Conservation (phyloP, 2,329 filamentous ascomycete genomes). For the Arthroderma sp. region DNA sequence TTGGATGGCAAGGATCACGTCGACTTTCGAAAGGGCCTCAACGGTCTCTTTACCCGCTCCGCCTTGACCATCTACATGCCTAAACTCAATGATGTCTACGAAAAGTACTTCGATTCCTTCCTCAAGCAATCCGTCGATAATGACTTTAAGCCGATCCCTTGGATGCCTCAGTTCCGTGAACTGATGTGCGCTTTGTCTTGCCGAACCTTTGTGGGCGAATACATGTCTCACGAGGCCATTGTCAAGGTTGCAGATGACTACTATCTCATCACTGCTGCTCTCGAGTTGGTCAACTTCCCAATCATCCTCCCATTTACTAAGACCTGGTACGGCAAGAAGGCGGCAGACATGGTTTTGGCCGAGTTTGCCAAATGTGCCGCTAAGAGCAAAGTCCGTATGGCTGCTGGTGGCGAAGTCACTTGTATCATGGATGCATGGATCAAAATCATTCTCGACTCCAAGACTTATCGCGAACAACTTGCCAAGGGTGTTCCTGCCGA, state of each 20-base stretch:
- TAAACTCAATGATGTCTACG: conserved; percentile 83
- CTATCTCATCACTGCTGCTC: conserved; percentile 86
- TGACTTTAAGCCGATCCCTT: conserved; percentile 62
- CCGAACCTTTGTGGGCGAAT: conserved; percentile 93
- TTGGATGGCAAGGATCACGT: conserved; percentile 89
- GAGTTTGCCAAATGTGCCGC: conserved; percentile 87
- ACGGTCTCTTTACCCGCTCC: conserved; percentile 82
- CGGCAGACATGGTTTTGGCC: conserved; percentile 75
- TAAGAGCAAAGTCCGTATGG: conserved; percentile 87
- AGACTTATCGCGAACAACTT: conserved; percentile 65
- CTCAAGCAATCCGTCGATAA: conserved; percentile 59
- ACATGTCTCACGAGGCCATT: conserved; percentile 78
- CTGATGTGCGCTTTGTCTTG: conserved; percentile 89
- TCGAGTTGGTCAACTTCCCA: conserved; percentile 96
- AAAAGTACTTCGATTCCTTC: conserved; percentile 71
- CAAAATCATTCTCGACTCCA: conserved; percentile 72
- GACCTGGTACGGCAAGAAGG: conserved; percentile 95
- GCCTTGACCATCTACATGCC: conserved; percentile 81
- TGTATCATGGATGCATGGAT: conserved; percentile 97
- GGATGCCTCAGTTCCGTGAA: conserved; percentile 87
- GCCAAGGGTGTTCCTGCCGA: conserved; percentile 58
- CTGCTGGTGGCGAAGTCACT: conserved; percentile 67
- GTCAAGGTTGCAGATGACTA: conserved; percentile 95
- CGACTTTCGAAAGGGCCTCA: conserved; percentile 93
- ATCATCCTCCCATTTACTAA: conserved; percentile 91